Evolutionary conservation across 1,139 yeast genomes (phyloP), one percentile per base, ranked within the genome.

Genomic region (Geotrichum australiense): DNA sequence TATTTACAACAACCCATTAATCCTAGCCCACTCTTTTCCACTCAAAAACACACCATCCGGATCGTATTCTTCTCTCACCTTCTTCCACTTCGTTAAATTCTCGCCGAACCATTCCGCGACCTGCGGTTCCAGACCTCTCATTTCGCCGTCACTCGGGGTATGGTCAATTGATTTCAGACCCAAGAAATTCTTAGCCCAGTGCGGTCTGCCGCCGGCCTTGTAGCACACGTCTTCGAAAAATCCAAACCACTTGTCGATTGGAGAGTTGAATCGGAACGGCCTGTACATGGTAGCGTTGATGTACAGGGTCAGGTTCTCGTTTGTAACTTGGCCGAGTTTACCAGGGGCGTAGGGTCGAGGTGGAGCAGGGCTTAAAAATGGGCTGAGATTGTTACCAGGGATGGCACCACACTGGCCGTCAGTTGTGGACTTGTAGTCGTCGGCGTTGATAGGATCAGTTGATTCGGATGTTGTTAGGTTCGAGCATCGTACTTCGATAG

Each of bases 131-230:
- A 86, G 77, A 1, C 96, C 96, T 52, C 80, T 70, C 94, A 86
- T 85, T 47, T 81, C 76, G 50, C 80, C 82, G 58, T 80, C 87
- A 28, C 18, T 34, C 22, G 41, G 12, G 42, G 25, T 25, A 18
- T 42, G 34, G 3, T 27, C 26, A 7, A 29, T 45, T 6, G 37
- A 35, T 8, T 43, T 39, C 7, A 66, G 64, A 2, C 96, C 96
- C 50, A 87, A 71, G 59, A 87, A 91, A 63, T 89, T 89, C 69
- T 91, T 91, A n/a, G 98, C 98, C 98, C 98, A 91, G 61, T 91
- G 98, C 1, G 98, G 98, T 59, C 80, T 84, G 37, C 98, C 98
- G 30, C 84, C 89, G 18, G 82, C 89, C 26, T 74, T 76, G 42
- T 71, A 70, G 70, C 89, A 70, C 1, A 85, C 74, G 45, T 74